Evolutionary conservation across 2,329 filamentous ascomycete species (phyloP), one percentile per base, ranked within the genome.

Genomic region (Aspergillus unguis): DNA sequence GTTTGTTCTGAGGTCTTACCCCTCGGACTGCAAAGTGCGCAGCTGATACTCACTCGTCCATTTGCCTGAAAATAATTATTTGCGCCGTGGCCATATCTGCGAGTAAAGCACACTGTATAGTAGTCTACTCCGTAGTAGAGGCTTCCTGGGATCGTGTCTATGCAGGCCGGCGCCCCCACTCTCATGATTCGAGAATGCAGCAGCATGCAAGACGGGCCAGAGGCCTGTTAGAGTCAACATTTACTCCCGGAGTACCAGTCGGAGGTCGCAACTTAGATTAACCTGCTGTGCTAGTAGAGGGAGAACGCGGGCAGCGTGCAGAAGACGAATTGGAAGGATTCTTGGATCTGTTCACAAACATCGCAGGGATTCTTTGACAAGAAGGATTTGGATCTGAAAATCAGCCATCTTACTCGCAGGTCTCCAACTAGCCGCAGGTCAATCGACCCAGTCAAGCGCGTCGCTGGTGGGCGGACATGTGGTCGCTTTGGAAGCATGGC

Each of bases 401-500:
- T 35, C 45, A 48, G 36, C 45, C 33, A 53, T 49, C 45, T 40
- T 48, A 40, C 45, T 49, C 47, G 48, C 33, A 48, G 44, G 17
- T 29, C 46, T 48, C 37, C 26, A 23, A 48, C 38, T 48, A 53
- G 53, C 43, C 47, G 53, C 53, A 51, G 55, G 17, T 41, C 33
- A 35, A 44, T 42, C 51, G 44, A 25, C 23, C 55, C 50, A 54
- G 48, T 52, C 57, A 55, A 51, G 50, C 50, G 47, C 33, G 44
- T 49, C 33, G 26, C 52, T 49, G 45, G 17, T 58, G 55, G 47
- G 45, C 43, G 57, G 59, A 63, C 59, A 63, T 63, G 61, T 63
- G 60, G 61, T 55, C 57, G 55, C 53, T 62, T 55, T 55, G 55
- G 9, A 61, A 53, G 61, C 57, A 62, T 61, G 57, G 51, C 36